Evolutionary conservation across 192 early-diverging fungal genomes (phyloP).

Genomic region (Coemansia sp.): DNA sequence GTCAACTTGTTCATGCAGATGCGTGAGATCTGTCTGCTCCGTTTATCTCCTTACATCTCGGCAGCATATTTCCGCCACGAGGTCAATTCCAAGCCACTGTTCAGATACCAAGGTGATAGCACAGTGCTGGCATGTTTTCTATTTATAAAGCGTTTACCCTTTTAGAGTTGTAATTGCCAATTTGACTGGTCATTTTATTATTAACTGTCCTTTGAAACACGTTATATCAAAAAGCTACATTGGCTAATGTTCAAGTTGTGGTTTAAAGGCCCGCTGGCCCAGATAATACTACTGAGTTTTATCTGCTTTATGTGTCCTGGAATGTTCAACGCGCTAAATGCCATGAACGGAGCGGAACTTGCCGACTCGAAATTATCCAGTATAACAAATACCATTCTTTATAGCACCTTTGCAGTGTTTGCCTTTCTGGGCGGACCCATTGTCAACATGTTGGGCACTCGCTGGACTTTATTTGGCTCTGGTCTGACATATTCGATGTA

Average conservation of each 20-base stretch:
- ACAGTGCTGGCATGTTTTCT: too few species aligned
- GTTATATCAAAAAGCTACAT: not conserved
- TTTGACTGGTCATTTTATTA: not conserved
- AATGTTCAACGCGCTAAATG: constrained; percentile 67
- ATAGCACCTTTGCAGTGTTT: constrained; percentile 68
- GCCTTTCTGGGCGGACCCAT: constrained; percentile 69
- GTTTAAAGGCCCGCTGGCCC: constrained; percentile 34
- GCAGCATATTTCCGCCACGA: too few species aligned
- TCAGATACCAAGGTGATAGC: too few species aligned
- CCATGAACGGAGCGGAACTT: constrained; percentile 61
- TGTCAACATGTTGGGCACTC: constrained; percentile 74
- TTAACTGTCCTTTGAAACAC: not conserved
- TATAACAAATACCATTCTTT: constrained; percentile 70
- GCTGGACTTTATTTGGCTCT: constrained; percentile 63
- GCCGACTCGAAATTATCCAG: constrained; percentile 55
- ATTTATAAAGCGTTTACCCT: too few species aligned
- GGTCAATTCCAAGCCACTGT: too few species aligned
- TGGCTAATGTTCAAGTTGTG: not conserved
- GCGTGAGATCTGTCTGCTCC: too few species aligned
- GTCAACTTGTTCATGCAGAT: too few species aligned
- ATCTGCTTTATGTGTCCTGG: constrained; percentile 73
- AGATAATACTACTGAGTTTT: constrained; percentile 65
- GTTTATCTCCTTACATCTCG: too few species aligned
- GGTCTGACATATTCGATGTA: constrained; percentile 69
- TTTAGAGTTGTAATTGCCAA: too few species aligned